Base-by-base conservation (phyloP, 2,329 filamentous ascomycete genomes). In the Aspergillus flavus region DNA sequence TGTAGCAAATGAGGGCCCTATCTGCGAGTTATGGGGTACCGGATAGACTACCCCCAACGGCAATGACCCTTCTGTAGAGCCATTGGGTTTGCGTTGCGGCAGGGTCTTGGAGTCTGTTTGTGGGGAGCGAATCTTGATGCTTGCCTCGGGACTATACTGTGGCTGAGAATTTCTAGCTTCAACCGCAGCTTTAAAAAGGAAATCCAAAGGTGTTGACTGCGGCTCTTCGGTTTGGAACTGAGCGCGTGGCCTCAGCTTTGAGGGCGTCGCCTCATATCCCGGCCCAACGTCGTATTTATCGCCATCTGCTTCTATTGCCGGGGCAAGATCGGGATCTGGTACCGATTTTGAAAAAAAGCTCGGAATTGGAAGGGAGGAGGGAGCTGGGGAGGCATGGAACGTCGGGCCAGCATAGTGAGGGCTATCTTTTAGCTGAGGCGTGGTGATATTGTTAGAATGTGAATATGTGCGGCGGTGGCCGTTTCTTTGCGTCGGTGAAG, bases 301-400 rank as follows among this genome's bases (percentile, higher is more conserved):
- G 59, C 72, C 75, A 56, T 82, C 79, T 26, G 81, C 79, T 34
- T 78, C 79, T 6, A 75, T 56, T 6, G 70, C 66, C 5, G 75
- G 66, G 21, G 73, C 66, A 39, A 72, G 65, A 75, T 83, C 65
- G 4, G 89, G 89, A 62, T 91, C 89, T 4, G 89, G 89, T 14
- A 91, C 84, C 0, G 92, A 89, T 72, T 91, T 94, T 32, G 91
- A 90, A 65, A 91, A 87, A 76, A 97, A 97, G 73, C 91, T 96
- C 12, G 95, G 95, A 63, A 97, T 91, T 0, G 95, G 95, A 36
- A 99, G 83, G 28, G 93, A 89, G 10, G 93, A 96, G 0, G 95
- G 91, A 1, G 94, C 94, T 23, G 95, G 95, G 10, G 95, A 98
- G 46, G 93, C 92, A 78, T 97, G 94, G 77, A 98, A 99, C 6